A percentile compares a stretch with the other conserved stretches of the same genome.
Conservation (phyloP, 495 filamentous ascomycete species). For the Aspergillus carlsbadensis region DNA sequence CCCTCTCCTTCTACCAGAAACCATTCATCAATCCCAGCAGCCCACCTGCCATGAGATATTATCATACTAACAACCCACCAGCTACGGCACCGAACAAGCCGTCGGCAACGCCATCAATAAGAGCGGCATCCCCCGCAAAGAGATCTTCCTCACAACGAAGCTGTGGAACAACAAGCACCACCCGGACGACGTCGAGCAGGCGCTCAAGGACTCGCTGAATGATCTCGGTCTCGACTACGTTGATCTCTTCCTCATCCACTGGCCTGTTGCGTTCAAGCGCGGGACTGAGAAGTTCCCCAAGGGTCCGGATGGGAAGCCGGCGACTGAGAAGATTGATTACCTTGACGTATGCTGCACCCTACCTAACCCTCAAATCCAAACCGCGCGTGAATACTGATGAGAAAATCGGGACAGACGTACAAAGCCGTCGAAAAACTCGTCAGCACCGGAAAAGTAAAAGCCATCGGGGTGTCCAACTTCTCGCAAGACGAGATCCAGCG, state of each 20-base stretch:
- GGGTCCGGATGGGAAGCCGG: constrained; percentile 40
- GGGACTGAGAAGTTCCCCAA: constrained; percentile 43
- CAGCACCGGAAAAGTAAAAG: constrained; percentile 54
- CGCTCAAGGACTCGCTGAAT: constrained; percentile 59
- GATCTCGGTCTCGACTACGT: constrained; percentile 65
- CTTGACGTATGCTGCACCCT: constrained; percentile 44
- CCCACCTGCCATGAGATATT: too few species aligned
- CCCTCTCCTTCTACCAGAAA: neutral
- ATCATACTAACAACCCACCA: constrained; percentile 11
- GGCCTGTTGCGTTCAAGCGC: constrained; percentile 53
- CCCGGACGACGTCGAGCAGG: constrained; percentile 56
- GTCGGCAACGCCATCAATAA: constrained; percentile 59
- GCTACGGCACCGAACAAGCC: constrained; percentile 51
- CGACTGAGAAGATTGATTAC: constrained; percentile 44
- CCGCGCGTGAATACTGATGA: too few species aligned
- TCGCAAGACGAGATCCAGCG: constrained; percentile 65
- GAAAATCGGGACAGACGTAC: constrained; percentile 53
- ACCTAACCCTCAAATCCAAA: too few species aligned
- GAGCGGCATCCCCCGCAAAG: constrained; percentile 52
- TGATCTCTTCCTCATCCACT: constrained; percentile 73
- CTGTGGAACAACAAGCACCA: constrained; percentile 69
- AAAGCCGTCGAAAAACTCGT: constrained; percentile 63
- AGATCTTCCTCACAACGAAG: constrained; percentile 71
- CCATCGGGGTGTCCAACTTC: constrained; percentile 80
- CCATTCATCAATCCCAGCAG: too few species aligned